Percentiles rank a stretch among this genome's conserved stretches.
Conservation (phyloP, 2,329 filamentous ascomycete species). For the Alternaria conjuncta region DNA sequence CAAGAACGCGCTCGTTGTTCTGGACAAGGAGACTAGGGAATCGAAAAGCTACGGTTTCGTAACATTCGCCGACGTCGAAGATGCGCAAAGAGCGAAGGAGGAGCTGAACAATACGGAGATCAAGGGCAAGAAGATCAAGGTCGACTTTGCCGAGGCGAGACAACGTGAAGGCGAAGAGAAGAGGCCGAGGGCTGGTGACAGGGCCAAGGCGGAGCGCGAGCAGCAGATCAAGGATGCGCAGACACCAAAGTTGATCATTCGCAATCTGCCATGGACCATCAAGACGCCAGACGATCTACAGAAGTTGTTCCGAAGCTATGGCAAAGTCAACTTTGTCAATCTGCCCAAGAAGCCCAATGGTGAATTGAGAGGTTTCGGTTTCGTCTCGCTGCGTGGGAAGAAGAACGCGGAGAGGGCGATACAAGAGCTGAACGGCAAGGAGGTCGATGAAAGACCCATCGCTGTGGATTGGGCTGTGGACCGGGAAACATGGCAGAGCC, state of each 20-base stretch:
- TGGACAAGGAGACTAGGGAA: slow-evolving; percentile 82
- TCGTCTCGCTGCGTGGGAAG: slow-evolving; percentile 83
- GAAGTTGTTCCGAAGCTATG: slow-evolving; percentile 82
- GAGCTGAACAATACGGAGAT: slow-evolving; percentile 81
- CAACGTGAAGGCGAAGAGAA: slow-evolving; percentile 64
- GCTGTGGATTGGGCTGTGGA: slow-evolving; percentile 98
- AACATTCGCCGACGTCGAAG: slow-evolving; percentile 91
- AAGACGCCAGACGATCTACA: slow-evolving; percentile 83
- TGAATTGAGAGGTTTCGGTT: slow-evolving; percentile 84
- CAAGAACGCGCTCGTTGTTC: slow-evolving; percentile 93
- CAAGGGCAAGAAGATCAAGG: slow-evolving; percentile 79
- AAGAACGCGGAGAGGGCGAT: slow-evolving; percentile 93
- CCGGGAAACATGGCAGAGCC: slow-evolving; percentile 80
- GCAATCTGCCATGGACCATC: slow-evolving; percentile 95
- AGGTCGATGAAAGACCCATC: slow-evolving; percentile 83
- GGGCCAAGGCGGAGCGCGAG: slow-evolving; percentile 70
- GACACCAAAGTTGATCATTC: slow-evolving; percentile 84
- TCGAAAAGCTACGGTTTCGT: slow-evolving; percentile 97
- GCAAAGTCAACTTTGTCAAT: slow-evolving; percentile 87
- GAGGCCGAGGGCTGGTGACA: slow-evolving; percentile 52
- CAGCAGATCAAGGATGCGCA: slow-evolving; percentile 68
- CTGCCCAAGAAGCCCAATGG: slow-evolving; percentile 77
- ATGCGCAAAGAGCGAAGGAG: slow-evolving; percentile 79
- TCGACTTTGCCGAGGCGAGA: slow-evolving; percentile 88
- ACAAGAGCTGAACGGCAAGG: slow-evolving; percentile 83